Percentiles rank a stretch among this genome's conserved stretches.
Evolutionary conservation across 257 asterid genomes (phyloP).

Genomic region (Jasminum sambac): DNA sequence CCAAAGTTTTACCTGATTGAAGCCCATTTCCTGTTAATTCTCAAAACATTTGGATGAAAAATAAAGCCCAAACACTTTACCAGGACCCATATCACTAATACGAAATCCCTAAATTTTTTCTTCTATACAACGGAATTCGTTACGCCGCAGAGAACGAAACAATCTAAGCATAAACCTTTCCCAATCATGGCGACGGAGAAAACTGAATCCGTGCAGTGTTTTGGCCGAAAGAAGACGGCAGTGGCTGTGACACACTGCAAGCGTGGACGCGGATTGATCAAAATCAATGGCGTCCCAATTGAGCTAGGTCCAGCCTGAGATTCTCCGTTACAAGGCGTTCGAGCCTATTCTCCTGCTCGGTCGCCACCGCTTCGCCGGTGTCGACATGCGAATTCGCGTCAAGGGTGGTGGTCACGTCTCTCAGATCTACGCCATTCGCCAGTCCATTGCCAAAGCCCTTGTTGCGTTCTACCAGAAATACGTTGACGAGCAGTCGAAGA

Average conservation of each 20-base stretch:
- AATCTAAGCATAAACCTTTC: background rate
- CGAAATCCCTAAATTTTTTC: background rate
- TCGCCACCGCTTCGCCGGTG: constrained; percentile 15
- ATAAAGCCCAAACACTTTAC: background rate
- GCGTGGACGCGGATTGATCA: constrained; percentile 3
- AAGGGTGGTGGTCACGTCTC: background rate
- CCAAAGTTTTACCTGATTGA: too few relatives aligned
- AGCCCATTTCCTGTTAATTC: too few relatives aligned
- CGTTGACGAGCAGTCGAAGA: constrained; percentile 14
- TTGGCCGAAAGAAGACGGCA: constrained; percentile 17
- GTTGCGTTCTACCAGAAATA: constrained; percentile 16
- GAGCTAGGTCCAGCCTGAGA: background rate
- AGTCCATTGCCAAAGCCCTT: constrained; percentile 14
- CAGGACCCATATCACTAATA: background rate
- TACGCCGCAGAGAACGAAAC: background rate
- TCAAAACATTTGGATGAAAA: background rate
- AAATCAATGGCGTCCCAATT: background rate
- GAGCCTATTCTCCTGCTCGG: constrained; percentile 8
- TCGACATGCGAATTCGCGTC: constrained; percentile 18
- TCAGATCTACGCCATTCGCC: constrained; percentile 8
- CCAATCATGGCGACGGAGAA: constrained; percentile 6
- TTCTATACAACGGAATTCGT: too few relatives aligned
- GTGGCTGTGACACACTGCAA: constrained; percentile 19
- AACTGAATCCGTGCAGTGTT: constrained; percentile 6
- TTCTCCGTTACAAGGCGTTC: constrained; percentile 1